A percentile compares a stretch with the other conserved stretches of the same genome.
Conservation (phyloP, 1,284 basidiomycete genomes). For the Amylostereum chailletii region DNA sequence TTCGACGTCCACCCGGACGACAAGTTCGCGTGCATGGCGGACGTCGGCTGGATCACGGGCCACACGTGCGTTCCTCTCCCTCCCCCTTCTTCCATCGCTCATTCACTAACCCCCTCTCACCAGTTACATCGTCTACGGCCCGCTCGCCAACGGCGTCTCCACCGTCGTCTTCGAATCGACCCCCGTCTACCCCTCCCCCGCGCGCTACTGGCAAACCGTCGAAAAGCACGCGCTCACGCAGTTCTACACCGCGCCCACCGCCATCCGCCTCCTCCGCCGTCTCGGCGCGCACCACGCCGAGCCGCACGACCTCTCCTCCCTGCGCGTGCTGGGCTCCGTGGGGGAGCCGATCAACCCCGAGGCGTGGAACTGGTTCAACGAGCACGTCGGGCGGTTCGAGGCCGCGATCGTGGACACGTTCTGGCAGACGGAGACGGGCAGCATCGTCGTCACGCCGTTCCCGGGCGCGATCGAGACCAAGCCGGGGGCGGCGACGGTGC, state of each 20-base stretch:
- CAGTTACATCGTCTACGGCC: constrained; percentile 94
- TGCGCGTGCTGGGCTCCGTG: constrained; percentile 88
- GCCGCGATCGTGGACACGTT: constrained; percentile 96
- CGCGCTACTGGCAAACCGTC: constrained; percentile 96
- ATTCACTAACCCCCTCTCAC: not conserved
- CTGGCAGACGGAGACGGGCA: constrained; percentile 98
- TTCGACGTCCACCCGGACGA: constrained; percentile 94
- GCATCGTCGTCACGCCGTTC: constrained; percentile 91
- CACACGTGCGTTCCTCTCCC: constrained; percentile 58
- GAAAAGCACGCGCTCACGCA: constrained; percentile 91
- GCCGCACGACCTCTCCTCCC: constrained; percentile 73
- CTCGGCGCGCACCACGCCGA: constrained; percentile 86
- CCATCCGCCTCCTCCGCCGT: constrained; percentile 86
- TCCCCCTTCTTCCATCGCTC: not conserved
- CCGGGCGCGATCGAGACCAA: constrained; percentile 95
- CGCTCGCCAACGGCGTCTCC: constrained; percentile 83
- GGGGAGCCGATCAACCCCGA: constrained; percentile 99
- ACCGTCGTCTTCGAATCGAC: constrained; percentile 97
- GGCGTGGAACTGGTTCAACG: constrained; percentile 99
- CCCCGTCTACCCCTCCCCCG: constrained; percentile 92
- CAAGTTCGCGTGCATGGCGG: constrained; percentile 96
- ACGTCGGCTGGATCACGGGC: constrained; percentile 98
- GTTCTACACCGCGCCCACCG: constrained; percentile 90
- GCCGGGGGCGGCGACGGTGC: constrained; percentile 93
- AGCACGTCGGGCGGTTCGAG: constrained; percentile 82